These are phyloP conservation scores for Fimicolochytrium jonesii DNA, from an alignment of 192 early-diverging fungal species.

Conservation along the genomic window DNA sequence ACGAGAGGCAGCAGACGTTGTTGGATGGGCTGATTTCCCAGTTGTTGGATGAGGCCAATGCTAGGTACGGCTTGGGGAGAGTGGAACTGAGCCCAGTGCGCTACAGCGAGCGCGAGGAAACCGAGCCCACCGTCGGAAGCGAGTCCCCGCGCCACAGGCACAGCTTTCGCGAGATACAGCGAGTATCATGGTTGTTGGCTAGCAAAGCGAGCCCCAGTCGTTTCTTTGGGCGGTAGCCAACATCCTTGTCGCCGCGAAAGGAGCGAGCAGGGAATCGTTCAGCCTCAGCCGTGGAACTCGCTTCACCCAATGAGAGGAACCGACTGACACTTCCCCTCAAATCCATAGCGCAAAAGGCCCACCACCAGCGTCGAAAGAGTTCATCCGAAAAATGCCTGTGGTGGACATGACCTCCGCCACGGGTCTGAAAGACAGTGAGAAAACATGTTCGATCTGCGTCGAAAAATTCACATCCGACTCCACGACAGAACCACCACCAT, in stretches of 20 bases:
- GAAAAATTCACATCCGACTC: conserved; percentile 7
- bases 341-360: conserved; percentile 16
- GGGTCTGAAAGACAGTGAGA: not conserved
- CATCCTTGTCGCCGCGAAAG: too few relatives aligned
- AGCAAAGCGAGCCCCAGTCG: not conserved
- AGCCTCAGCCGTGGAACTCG: too few relatives aligned
- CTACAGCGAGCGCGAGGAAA: too few relatives aligned
- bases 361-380: conserved; percentile 33
- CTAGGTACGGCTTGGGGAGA: too few relatives aligned
- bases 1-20: conserved; percentile 40
- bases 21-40: conserved; percentile 56
- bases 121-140: too few relatives aligned
- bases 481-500: not conserved
- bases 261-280: too few relatives aligned
- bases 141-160: too few relatives aligned
- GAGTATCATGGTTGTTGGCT: not conserved
- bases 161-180: conserved; percentile 13
- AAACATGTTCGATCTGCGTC: conserved; percentile 29
- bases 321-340: too few relatives aligned
- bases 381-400: conserved; percentile 5
- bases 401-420: not conserved
- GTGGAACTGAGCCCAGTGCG: too few relatives aligned
- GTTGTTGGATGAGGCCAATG: conserved; percentile 50
- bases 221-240: not conserved
- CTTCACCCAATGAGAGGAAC: too few relatives aligned